Percentiles rank a stretch among this genome's conserved stretches.
Conservation (phyloP, 352 stramenopile species). For the Pythium volutum region DNA sequence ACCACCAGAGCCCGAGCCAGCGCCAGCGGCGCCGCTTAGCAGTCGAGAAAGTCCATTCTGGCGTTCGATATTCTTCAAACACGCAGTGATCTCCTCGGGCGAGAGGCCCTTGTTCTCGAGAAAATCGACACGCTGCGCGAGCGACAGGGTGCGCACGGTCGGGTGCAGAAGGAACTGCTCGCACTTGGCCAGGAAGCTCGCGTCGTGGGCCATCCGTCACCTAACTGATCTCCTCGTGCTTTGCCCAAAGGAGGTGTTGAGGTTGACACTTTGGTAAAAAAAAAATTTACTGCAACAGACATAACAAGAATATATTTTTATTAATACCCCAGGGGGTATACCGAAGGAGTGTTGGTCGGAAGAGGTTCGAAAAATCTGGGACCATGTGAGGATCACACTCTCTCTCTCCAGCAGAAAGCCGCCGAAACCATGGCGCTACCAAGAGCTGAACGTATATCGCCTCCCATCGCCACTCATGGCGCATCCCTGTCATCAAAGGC, state of each 20-base stretch:
- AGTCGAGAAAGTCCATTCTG: conserved; percentile 52
- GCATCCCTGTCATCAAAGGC: background rate
- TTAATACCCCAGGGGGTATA: background rate
- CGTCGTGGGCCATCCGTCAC: conserved; percentile 5
- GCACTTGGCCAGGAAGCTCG: conserved; percentile 51
- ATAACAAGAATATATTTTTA: background rate
- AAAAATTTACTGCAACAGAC: background rate
- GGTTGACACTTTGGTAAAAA: background rate
- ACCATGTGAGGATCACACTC: background rate
- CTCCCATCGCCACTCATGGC: background rate
- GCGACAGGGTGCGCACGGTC: conserved; percentile 52
- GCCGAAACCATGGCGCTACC: background rate
- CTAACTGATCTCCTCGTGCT: background rate
- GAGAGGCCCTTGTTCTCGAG: conserved; percentile 72
- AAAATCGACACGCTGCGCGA: conserved; percentile 72
- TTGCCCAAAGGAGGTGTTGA: background rate
- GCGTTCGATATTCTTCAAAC: conserved; percentile 50
- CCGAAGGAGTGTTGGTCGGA: background rate
- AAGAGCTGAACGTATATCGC: background rate
- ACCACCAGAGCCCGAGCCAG: background rate
- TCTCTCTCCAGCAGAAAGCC: background rate
- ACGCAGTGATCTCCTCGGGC: conserved; percentile 60
- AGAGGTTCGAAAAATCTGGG: background rate
- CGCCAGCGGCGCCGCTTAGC: conserved; percentile 16
- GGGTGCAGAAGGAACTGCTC: conserved; percentile 71